Base-by-base conservation (phyloP, 179 eudicot genomes). In the Drosera spatulata region DNA sequence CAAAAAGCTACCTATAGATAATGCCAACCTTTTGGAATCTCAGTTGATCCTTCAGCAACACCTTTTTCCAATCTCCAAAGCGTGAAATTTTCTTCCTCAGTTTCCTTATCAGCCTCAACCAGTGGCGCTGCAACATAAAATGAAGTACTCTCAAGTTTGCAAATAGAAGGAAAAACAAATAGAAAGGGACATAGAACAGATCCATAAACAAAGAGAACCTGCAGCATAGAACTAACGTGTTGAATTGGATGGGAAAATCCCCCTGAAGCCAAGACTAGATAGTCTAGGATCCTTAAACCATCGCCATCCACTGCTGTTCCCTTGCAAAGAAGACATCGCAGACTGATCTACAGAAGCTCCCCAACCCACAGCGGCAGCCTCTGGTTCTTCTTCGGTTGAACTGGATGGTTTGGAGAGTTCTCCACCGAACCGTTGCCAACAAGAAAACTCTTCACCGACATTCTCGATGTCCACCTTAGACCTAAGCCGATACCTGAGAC, bases 1-100 rank as follows among this genome's bases (percentile, higher is more conserved):
- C 33, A 22, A 22, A 22, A 22, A 22, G 33, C 33, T 22, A 22
- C 33, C 33, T 41, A 50, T 7, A 56, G 42, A 50, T 10, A 11
- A 41, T n/a, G 33, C 15, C 39, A 10, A 56, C 61, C 99, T 86
- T 81, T 89, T 37, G 95, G 95, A 50, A 93, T 93, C 78, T 93
- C 99, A 10, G 56, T 40, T 12, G 99, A 78, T 68, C 99, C 99
- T 82, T 93, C 99, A 4, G 99, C 95, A 79, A 93, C 94, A 69
- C 99, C 99, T 58, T 81, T 80, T 72, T 83, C 95, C 59, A 83
- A 53, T 79, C 97, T 82, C 99, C 99, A 93, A 2, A 86, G 73
- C 58, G 81, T 82, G 69, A 72, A 93, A 73, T 86, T 82, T 42
- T 67, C 75, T 76, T 89, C 99, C 61, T 64, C 79, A 5, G 85